Evolutionary conservation across 176 grass and related monocot genomes (phyloP).

Genomic region (Musa schizocarpa): DNA sequence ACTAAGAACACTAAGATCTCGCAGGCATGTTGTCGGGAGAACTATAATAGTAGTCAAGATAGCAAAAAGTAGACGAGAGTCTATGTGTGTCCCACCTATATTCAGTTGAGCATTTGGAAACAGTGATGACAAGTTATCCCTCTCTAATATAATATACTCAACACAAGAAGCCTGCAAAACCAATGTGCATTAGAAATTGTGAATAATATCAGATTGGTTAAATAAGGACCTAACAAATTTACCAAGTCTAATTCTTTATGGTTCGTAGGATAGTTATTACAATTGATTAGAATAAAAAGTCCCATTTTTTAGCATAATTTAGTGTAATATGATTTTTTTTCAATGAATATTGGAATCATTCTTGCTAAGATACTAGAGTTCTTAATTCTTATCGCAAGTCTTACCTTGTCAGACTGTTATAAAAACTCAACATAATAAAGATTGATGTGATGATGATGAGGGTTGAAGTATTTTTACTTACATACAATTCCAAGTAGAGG

Average conservation of each 20-base stretch:
- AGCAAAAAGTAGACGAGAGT: constrained; percentile 68
- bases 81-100: constrained; percentile 48
- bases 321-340: too few relatives aligned
- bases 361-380: too few relatives aligned
- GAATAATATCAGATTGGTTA: neutral
- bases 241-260: too few relatives aligned
- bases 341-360: too few relatives aligned
- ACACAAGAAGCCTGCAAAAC: constrained; percentile 74
- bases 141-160: constrained; percentile 89
- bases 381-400: neutral
- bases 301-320: too few relatives aligned
- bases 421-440: neutral
- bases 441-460: neutral
- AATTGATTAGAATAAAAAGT: too few relatives aligned
- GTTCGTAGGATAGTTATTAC: too few relatives aligned
- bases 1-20: constrained; percentile 72
- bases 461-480: constrained; percentile 35
- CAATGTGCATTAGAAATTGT: neutral
- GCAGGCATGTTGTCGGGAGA: constrained; percentile 92
- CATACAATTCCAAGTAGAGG: constrained; percentile 81
- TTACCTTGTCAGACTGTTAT: neutral
- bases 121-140: constrained; percentile 76
- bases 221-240: too few relatives aligned
- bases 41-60: constrained; percentile 67
- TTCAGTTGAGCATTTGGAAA: constrained; percentile 66